phyloP scores from a whole-genome alignment of 495 filamentous ascomycete species.

The Neurospora discreta region DNA sequence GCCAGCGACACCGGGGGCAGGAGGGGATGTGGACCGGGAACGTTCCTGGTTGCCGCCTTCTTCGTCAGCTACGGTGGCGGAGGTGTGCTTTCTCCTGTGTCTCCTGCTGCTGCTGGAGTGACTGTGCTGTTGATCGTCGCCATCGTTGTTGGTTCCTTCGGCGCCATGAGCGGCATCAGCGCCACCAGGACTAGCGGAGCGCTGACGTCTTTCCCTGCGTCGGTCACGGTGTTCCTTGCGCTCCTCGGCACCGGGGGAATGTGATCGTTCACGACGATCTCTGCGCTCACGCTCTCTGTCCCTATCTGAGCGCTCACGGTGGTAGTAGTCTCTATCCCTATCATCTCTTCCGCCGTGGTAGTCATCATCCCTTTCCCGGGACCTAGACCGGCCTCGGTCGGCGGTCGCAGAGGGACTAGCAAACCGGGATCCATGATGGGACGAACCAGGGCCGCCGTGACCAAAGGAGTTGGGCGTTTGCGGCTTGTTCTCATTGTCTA shows the following conservation, averaged over 20 bases:
- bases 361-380: conserved; percentile 10
- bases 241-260: conserved; percentile 22
- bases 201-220: not conserved
- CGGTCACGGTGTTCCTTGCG: conserved; percentile 30
- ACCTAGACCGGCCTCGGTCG: conserved; percentile 5
- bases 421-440: not conserved
- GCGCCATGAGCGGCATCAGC: conserved; percentile 37
- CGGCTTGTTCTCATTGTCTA: conserved; percentile 27
- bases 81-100: conserved; percentile 35
- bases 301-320: conserved; percentile 19
- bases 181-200: conserved; percentile 7
- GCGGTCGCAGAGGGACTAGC: not conserved
- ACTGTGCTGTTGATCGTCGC: conserved; percentile 37
- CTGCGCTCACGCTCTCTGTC: conserved; percentile 18
- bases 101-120: conserved; percentile 30
- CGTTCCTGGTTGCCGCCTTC: conserved; percentile 28
- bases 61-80: conserved; percentile 18
- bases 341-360: conserved; percentile 14
- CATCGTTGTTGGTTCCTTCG: conserved; percentile 43
- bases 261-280: conserved; percentile 8
- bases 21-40: conserved; percentile 40
- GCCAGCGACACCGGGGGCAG: conserved; percentile 9
- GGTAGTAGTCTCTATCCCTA: conserved; percentile 12
- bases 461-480: conserved; percentile 17
- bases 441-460: not conserved